phyloP scores from a whole-genome alignment of 2,329 filamentous ascomycete species.

The Alternaria tenuissima region DNA sequence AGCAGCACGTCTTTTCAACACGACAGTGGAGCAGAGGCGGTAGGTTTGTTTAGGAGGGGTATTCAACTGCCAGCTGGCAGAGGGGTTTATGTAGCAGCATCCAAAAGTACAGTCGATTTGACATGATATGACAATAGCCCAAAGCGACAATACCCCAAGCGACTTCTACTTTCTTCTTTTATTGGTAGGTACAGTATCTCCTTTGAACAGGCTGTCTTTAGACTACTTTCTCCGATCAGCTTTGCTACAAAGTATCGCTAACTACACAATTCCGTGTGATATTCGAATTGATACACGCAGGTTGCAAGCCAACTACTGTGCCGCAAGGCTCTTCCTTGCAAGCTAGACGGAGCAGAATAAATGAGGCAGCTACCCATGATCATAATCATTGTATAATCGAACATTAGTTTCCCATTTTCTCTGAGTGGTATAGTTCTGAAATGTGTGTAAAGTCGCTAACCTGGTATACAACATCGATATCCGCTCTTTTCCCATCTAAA shows the following conservation, averaged over 20 bases:
- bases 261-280: neutral
- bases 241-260: neutral
- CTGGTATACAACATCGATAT: neutral
- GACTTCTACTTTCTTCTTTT: neutral
- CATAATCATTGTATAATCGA: neutral
- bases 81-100: conserved; percentile 13
- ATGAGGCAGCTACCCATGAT: too few relatives aligned
- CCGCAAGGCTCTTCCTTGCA: neutral
- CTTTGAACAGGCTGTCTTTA: neutral
- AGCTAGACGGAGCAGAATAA: neutral
- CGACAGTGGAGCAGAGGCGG: conserved; percentile 5
- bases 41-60: conserved; percentile 12
- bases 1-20: conserved; percentile 18
- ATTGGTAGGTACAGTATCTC: conserved; percentile 4
- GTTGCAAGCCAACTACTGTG: neutral
- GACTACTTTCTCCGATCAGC: neutral
- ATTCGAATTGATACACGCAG: neutral
- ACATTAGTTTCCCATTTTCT: neutral
- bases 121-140: conserved; percentile 18
- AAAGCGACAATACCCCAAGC: conserved; percentile 28
- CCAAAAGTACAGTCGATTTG: conserved; percentile 21
- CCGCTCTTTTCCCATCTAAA: neutral
- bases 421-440: neutral
- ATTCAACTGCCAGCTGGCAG: conserved; percentile 20
- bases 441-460: neutral